phyloP scores from a whole-genome alignment of 345 rosid species.

The Toxicodendron radicans region DNA sequence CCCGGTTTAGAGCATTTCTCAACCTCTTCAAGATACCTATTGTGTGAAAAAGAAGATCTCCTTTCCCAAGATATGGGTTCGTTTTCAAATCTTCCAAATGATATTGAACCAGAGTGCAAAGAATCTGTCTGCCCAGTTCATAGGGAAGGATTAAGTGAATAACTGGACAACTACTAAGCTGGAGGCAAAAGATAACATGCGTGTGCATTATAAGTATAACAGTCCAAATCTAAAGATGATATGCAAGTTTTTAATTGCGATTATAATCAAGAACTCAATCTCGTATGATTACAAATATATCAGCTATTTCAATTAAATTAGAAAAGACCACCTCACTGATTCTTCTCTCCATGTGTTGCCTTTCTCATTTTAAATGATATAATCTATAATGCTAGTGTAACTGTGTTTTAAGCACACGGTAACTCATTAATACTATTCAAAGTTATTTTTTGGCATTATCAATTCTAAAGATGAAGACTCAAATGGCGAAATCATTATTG shows the following conservation, averaged over 20 bases:
- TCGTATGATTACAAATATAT: background rate
- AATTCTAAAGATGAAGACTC: background rate
- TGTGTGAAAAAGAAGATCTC: conserved; percentile 85
- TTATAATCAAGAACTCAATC: background rate
- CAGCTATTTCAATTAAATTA: background rate
- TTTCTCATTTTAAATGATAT: background rate
- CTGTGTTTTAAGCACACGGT: background rate
- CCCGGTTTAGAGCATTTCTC: conserved; percentile 87
- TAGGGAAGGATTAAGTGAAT: conserved; percentile 17
- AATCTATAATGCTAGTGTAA: too few species aligned
- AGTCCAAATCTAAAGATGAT: background rate
- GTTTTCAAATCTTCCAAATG: conserved; percentile 88
- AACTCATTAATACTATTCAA: background rate
- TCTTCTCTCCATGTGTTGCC: background rate
- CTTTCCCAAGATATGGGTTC: conserved; percentile 83
- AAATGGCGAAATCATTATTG: background rate
- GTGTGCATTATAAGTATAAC: background rate
- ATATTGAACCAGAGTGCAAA: conserved; percentile 78
- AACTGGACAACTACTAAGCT: background rate
- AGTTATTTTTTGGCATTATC: background rate
- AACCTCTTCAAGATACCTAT: conserved; percentile 89
- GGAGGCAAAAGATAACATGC: background rate
- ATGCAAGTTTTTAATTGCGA: background rate
- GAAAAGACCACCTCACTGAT: background rate
- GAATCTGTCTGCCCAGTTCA: conserved; percentile 52